Evolutionary conservation across 2,329 filamentous ascomycete species (phyloP), one percentile per base, ranked within the genome.

Genomic region (Arthrocladium fulminans): DNA sequence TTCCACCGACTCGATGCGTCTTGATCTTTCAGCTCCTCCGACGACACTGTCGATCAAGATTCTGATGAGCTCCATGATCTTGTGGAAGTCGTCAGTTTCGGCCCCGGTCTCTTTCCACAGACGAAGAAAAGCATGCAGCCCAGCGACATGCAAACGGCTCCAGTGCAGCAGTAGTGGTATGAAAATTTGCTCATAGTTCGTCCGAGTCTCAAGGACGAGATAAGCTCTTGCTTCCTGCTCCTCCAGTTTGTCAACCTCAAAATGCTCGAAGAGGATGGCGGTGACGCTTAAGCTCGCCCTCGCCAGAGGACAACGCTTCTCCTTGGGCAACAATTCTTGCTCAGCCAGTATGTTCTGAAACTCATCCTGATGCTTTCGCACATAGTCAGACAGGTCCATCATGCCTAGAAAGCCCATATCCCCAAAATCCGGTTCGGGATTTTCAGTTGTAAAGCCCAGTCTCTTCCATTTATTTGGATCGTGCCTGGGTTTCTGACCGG

Each of bases 311-410:
- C 89, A 96, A 30, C 90, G 80, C 62, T 88, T 79, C 45, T 80
- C 72, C 19, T 78, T 59, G 1, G 85, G 78, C 60, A 81, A 80
- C 5, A 83, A 80, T 2, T 86, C 84, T 66, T 98, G 92, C 66
- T 98, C 92, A 29, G 96, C 72, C 13, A 98, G 70, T 57, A 94
- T 74, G 68, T 94, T 96, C 63, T 95, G 89, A 58, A 94, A 97
- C 9, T 81, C 80, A 62, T 96, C 89, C 64, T 95, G 88, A 61
- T 95, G 83, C 63, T 88, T 94, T 60, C 85, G 80, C 42, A 95
- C 88, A 63, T 88, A 98, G 65, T 97, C 89, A 2, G 88, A 87
- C 60, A 98, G 68, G 64, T 98, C 92, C 89, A 98, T 97, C 79
- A 98, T 87, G 23, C 92, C 92, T 47, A 98, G 68, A 63, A 89